These are phyloP conservation scores for Saccharomycopsis olivae DNA, from an alignment of 805 yeast genomes.

Conservation along the genomic window DNA sequence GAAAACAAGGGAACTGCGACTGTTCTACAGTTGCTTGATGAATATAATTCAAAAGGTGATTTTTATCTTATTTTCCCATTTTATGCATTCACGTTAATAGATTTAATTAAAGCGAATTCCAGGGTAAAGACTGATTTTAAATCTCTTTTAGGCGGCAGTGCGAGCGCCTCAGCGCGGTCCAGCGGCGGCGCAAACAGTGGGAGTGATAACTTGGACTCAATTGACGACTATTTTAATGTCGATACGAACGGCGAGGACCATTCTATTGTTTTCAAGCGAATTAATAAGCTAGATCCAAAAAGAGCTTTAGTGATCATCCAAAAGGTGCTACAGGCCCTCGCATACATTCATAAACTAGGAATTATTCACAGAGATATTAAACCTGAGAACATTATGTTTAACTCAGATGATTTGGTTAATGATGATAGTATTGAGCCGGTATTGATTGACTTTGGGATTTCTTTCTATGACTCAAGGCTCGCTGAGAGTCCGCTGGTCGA, in stretches of 20 bases:
- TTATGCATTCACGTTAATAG: conserved; percentile 25
- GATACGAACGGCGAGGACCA: conserved; percentile 19
- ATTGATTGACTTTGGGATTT: conserved; percentile 62
- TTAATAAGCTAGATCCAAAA: conserved; percentile 6
- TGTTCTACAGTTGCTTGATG: conserved; percentile 7
- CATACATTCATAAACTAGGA: conserved; percentile 45
- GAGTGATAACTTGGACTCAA: conserved; percentile 5
- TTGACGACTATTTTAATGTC: conserved; percentile 10
- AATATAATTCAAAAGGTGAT: conserved; percentile 23
- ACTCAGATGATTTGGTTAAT: conserved; percentile 14
- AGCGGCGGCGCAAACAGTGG: background rate
- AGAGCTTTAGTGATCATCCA: conserved; percentile 24
- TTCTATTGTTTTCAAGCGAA: conserved; percentile 3
- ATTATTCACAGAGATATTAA: conserved; percentile 74
- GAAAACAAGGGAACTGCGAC: background rate
- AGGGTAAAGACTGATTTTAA: conserved; percentile 22
- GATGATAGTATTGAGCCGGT: conserved; percentile 23
- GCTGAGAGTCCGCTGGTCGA: conserved; percentile 17
- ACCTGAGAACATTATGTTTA: conserved; percentile 48
- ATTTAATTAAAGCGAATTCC: conserved; percentile 24
- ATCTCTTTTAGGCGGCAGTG: background rate
- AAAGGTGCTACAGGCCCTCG: conserved; percentile 33
- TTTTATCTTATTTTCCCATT: conserved; percentile 31
- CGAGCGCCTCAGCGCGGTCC: background rate
- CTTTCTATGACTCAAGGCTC: conserved; percentile 27